A percentile compares a stretch with the other conserved stretches of the same genome.
Evolutionary conservation across 2,329 filamentous ascomycete genomes (phyloP).

Genomic region (Diaporthe citri): DNA sequence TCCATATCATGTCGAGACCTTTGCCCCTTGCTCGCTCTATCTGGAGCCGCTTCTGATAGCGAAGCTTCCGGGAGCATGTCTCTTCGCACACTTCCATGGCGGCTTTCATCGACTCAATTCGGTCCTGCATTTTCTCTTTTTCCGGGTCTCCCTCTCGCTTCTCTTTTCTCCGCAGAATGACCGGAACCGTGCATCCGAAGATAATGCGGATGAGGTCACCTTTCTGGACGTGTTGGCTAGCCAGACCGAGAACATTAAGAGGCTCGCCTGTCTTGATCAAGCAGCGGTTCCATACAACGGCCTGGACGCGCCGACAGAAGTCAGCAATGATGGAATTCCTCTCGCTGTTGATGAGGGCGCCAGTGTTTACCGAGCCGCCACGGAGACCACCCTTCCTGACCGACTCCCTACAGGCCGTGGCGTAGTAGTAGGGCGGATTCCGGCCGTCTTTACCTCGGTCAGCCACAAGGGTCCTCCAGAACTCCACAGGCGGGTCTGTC

Average conservation of each 20-base stretch:
- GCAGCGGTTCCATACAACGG: slow-evolving; percentile 46
- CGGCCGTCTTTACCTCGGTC: slow-evolving; percentile 44
- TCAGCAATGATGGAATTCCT: slow-evolving; percentile 46
- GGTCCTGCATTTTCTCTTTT: neutral
- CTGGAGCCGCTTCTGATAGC: neutral
- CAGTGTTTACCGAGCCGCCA: slow-evolving; percentile 43
- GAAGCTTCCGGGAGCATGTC: slow-evolving; percentile 5
- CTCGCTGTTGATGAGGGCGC: slow-evolving; percentile 45
- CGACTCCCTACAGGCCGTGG: slow-evolving; percentile 45
- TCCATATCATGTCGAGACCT: neutral
- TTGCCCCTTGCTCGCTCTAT: neutral
- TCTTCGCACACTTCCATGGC: slow-evolving; percentile 6
- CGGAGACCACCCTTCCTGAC: slow-evolving; percentile 43
- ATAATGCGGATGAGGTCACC: slow-evolving; percentile 44
- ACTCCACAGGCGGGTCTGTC: slow-evolving; percentile 44
- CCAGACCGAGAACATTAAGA: slow-evolving; percentile 37
- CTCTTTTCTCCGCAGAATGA: slow-evolving; percentile 38
- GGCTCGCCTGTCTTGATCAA: slow-evolving; percentile 43
- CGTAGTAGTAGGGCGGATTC: slow-evolving; percentile 46
- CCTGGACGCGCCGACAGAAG: slow-evolving; percentile 46
- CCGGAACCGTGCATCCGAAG: slow-evolving; percentile 45
- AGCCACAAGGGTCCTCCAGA: slow-evolving; percentile 46
- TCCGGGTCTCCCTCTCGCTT: neutral
- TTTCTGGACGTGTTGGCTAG: slow-evolving; percentile 29
- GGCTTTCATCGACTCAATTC: neutral